Base-by-base conservation (phyloP, 257 asterid genomes). In the Anisodus acutangulus region DNA sequence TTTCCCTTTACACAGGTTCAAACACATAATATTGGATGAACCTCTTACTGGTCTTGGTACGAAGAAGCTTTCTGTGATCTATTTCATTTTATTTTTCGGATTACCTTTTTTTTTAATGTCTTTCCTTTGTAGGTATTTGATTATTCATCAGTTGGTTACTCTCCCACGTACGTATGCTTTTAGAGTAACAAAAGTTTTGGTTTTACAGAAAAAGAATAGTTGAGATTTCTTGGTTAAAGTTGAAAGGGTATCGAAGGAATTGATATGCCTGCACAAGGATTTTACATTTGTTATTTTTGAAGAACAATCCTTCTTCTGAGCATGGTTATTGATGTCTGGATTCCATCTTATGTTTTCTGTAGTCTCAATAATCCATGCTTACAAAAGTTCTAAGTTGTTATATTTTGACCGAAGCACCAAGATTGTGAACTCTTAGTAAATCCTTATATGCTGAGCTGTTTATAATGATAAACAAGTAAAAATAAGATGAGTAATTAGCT, bases 31-130 rank as follows among this genome's bases (percentile, higher is more conserved):
- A 90, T 86, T 94, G 91, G 98, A 94, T 70, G 98, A 96, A 90
- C 99, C 99, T 87, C 99, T 96, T 87, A 98, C 98, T 89, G 99
- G 99, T 84, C 95, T 96, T 87, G 98, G 99, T 96, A 96, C 9
- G 91, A 12, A 51, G 39, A 66, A 80, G 69, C 82, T 69, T 60
- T 15, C 60, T 19, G 19, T 83, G 85, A 79, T 84, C 81, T 85
- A 86, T 58, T 80, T 62, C 83, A 85, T 37, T 7, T 85, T 58
- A 3, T 26, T 51, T 12, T 76, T 51, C 22, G 63, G 63, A 7
- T 53, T 76, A 76, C 19, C n/a, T 11, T 6, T 51, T 43, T 39
- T 8, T 67, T 15, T 0, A 9, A 11, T 51, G 7, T 12, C 51
- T 74, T 13, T 51, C 63, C 19, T 47, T 72, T 4, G n/a, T 45